These are phyloP conservation scores for Penicillium parvum DNA, from an alignment of 495 filamentous ascomycete species.

Conservation along the genomic window DNA sequence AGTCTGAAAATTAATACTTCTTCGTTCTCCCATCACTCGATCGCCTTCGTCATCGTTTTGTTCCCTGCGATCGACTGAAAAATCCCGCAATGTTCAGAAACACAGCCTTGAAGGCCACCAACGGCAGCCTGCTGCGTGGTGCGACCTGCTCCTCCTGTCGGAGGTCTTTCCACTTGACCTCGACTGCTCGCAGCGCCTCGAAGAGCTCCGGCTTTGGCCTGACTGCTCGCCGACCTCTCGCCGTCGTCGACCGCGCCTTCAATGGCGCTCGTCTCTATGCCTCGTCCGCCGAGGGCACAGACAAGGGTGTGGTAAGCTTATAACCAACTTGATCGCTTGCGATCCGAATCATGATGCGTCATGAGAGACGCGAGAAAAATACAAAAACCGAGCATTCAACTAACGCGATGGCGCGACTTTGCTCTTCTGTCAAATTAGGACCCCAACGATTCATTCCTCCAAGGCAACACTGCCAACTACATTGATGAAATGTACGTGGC, in stretches of 20 bases:
- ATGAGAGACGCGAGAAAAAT: constrained; percentile 1
- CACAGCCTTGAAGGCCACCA: constrained; percentile 44
- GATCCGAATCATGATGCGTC: constrained; percentile 8
- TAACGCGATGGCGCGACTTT: constrained; percentile 25
- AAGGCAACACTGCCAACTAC: constrained; percentile 94
- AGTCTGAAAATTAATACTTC: constrained; percentile 5
- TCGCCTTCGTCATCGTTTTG: constrained; percentile 10
- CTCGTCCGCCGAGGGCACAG: constrained; percentile 42
- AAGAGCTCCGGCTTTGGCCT: constrained; percentile 43
- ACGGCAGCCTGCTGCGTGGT: constrained; percentile 49
- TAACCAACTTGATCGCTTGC: constrained; percentile 6
- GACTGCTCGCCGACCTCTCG: constrained; percentile 40
- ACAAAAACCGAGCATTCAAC: constrained; percentile 13
- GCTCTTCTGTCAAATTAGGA: constrained; percentile 46
- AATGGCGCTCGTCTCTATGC: constrained; percentile 51
- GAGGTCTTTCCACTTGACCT: constrained; percentile 45
- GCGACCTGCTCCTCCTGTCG: constrained; percentile 43
- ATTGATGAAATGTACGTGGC: constrained; percentile 99
- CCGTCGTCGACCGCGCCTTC: constrained; percentile 36
- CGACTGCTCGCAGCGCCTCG: constrained; percentile 39
- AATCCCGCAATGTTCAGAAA: constrained; percentile 44
- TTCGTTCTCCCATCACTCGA: constrained; percentile 6
- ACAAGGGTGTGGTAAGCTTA: constrained; percentile 35
- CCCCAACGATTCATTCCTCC: constrained; percentile 89
- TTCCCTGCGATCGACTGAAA: constrained; percentile 22